These are phyloP conservation scores for Pinus albicaulis DNA, from an alignment of 75 land plant species.

Conservation along the genomic window DNA sequence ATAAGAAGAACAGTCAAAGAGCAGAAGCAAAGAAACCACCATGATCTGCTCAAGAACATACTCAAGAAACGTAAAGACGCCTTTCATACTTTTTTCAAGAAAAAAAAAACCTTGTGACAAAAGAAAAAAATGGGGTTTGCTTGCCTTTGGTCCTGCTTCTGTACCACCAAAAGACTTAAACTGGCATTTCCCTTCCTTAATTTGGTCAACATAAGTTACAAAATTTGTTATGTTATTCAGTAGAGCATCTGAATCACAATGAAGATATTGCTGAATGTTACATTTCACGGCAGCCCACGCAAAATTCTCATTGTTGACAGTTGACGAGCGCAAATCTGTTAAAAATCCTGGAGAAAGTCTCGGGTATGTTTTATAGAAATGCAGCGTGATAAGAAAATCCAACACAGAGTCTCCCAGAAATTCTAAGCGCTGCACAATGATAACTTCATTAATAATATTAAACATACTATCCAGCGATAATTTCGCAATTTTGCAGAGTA, in stretches of 20 bases:
- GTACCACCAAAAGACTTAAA: conserved; percentile 34
- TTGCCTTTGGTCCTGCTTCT: conserved; percentile 25
- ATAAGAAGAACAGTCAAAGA: neutral
- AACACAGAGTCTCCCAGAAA: conserved; percentile 58
- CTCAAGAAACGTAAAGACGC: too few species aligned
- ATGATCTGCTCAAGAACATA: too few species aligned
- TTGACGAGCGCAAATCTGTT: conserved; percentile 45
- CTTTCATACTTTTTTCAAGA: too few species aligned
- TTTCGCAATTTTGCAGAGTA: neutral
- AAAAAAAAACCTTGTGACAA: too few species aligned
- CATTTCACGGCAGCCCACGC: conserved; percentile 46
- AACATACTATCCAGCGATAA: neutral
- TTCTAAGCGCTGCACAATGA: conserved; percentile 31
- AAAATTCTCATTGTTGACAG: conserved; percentile 52
- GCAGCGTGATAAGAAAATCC: conserved; percentile 39
- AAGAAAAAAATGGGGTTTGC: neutral
- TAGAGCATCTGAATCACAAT: conserved; percentile 42
- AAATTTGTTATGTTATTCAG: conserved; percentile 30
- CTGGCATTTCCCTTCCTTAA: conserved; percentile 12
- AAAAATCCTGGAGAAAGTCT: conserved; percentile 35
- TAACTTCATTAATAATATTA: too few species aligned
- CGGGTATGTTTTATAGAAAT: conserved; percentile 33
- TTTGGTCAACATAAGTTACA: conserved; percentile 16
- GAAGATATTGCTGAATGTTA: conserved; percentile 33
- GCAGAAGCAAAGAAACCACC: too few species aligned